phyloP scores from a whole-genome alignment of 2,329 filamentous ascomycete species.

The Massarina eburnea region DNA sequence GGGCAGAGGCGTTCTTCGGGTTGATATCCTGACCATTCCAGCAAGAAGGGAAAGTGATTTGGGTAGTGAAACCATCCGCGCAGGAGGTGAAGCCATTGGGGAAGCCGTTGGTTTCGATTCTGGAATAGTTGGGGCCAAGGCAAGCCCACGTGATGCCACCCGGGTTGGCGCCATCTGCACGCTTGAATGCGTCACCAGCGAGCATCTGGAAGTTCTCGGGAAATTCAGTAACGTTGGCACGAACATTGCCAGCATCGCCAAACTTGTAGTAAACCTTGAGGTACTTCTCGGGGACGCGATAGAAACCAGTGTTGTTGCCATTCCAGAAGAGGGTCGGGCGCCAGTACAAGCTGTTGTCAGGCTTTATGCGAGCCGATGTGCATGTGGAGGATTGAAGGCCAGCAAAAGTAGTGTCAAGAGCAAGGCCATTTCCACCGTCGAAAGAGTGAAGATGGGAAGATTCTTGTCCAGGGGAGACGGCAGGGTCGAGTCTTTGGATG shows the following conservation, averaged over 20 bases:
- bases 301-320: conserved; percentile 39
- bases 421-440: conserved; percentile 39
- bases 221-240: conserved; percentile 41
- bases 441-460: conserved; percentile 43
- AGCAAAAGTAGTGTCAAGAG: conserved; percentile 28
- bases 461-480: conserved; percentile 34
- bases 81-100: conserved; percentile 42
- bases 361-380: conserved; percentile 41
- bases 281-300: conserved; percentile 37
- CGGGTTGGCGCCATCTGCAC: conserved; percentile 31
- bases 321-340: conserved; percentile 41
- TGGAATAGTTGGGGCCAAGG: conserved; percentile 23
- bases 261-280: conserved; percentile 45
- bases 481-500: conserved; percentile 41
- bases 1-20: conserved; percentile 32
- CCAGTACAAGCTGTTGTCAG: conserved; percentile 44
- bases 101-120: conserved; percentile 35
- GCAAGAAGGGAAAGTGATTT: conserved; percentile 42
- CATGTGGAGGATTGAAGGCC: conserved; percentile 33
- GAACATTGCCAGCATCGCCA: conserved; percentile 29
- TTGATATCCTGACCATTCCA: conserved; percentile 41
- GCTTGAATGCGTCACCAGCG: conserved; percentile 35
- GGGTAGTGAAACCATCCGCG: conserved; percentile 36
- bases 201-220: conserved; percentile 42
- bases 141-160: conserved; percentile 38